Conservation (phyloP, 176 grass and related monocot species). For the Oryza meyeriana region DNA sequence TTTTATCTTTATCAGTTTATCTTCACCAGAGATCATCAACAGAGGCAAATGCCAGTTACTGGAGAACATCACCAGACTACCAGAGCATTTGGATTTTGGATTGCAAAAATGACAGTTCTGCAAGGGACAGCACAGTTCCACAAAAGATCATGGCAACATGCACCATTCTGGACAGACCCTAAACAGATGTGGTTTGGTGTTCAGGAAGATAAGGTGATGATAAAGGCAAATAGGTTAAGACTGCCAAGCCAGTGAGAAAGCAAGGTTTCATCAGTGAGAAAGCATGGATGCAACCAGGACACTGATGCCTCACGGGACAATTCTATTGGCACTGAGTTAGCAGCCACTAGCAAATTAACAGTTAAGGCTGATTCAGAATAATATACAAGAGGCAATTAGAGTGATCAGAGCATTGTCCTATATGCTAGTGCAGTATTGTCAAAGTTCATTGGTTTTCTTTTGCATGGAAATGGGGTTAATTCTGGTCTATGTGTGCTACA, state of each 20-base stretch:
- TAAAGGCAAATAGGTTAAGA: neutral
- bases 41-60: too few species aligned
- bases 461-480: neutral
- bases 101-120: neutral
- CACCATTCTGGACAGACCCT: neutral
- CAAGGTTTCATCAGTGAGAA: too few species aligned
- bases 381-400: neutral
- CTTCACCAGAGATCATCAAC: too few species aligned
- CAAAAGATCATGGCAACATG: neutral
- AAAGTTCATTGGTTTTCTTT: too few species aligned
- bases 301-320: too few species aligned
- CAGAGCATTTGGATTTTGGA: too few species aligned
- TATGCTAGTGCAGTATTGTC: neutral
- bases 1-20: too few species aligned
- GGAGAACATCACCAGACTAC: too few species aligned
- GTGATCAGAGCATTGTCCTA: neutral
- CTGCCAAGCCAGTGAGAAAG: too few species aligned
- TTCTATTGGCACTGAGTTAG: neutral
- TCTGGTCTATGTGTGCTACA: neutral
- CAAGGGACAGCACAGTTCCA: neutral
- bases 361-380: neutral
- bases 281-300: neutral
- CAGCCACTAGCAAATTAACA: neutral
- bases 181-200: neutral
- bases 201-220: neutral